Percentiles rank a stretch among this genome's conserved stretches.
Evolutionary conservation across 2,329 filamentous ascomycete species (phyloP).

Genomic region (Xylaria sp.): DNA sequence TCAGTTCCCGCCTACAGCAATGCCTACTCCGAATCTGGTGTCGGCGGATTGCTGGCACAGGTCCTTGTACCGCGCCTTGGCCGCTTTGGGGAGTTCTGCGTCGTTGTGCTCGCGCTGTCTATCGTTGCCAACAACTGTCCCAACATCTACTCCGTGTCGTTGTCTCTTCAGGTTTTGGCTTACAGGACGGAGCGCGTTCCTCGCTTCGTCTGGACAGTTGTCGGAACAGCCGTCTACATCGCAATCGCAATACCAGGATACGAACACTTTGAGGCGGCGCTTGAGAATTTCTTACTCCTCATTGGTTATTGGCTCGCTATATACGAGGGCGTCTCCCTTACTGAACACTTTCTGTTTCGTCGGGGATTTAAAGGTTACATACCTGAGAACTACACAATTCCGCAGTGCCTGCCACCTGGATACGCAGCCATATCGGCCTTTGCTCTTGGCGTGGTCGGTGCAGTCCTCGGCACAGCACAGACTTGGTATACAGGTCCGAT

Average conservation of each 20-base stretch:
- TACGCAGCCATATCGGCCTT: slow-evolving; percentile 73
- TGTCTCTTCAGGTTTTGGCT: slow-evolving; percentile 47
- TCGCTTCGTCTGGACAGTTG: slow-evolving; percentile 73
- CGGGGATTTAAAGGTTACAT: slow-evolving; percentile 69
- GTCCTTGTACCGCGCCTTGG: slow-evolving; percentile 73
- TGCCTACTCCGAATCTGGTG: slow-evolving; percentile 66
- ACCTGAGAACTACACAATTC: slow-evolving; percentile 68
- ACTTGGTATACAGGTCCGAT: slow-evolving; percentile 76
- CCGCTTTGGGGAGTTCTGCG: slow-evolving; percentile 77
- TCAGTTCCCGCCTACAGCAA: slow-evolving; percentile 63
- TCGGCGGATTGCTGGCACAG: slow-evolving; percentile 74
- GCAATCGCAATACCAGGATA: slow-evolving; percentile 78
- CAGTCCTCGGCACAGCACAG: slow-evolving; percentile 77
- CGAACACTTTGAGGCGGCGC: slow-evolving; percentile 69
- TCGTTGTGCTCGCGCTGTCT: slow-evolving; percentile 72
- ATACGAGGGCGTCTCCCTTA: slow-evolving; percentile 73
- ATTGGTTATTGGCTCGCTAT: slow-evolving; percentile 81
- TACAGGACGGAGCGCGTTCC: slow-evolving; percentile 60
- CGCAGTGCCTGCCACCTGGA: slow-evolving; percentile 68
- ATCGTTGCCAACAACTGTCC: slow-evolving; percentile 78
- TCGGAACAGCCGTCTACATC: slow-evolving; percentile 72
- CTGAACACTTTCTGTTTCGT: slow-evolving; percentile 76
- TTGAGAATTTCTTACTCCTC: slow-evolving; percentile 77
- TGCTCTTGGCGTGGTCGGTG: slow-evolving; percentile 71
- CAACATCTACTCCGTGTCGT: slow-evolving; percentile 72